phyloP scores from a whole-genome alignment of 164 flowering plant species.

The Aristolochia fimbriata region DNA sequence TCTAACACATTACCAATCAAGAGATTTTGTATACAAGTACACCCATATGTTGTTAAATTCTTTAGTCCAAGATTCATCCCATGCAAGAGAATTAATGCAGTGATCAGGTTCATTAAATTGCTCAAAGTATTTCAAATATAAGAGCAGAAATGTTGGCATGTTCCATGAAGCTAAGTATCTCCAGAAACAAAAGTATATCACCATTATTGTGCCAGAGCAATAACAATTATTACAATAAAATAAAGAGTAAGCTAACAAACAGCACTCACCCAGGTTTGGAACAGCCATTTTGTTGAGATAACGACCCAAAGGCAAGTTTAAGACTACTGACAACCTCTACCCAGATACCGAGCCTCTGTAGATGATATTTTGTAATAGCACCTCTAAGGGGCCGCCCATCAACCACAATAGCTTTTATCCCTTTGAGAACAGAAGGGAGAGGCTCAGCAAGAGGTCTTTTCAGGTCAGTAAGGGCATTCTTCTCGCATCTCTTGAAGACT shows the following conservation, averaged over 20 bases:
- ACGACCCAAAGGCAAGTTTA: slow-evolving; percentile 23
- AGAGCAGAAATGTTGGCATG: too few species aligned
- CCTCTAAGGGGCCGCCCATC: slow-evolving; percentile 80
- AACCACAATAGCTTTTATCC: slow-evolving; percentile 66
- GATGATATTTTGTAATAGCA: slow-evolving; percentile 76
- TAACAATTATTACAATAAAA: too few species aligned
- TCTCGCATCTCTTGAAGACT: slow-evolving; percentile 39
- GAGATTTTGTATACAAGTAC: too few species aligned
- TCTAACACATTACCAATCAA: too few species aligned
- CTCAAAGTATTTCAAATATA: too few species aligned
- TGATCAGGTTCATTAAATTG: too few species aligned
- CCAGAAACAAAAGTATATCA: too few species aligned
- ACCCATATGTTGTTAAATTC: too few species aligned
- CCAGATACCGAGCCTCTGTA: slow-evolving; percentile 68
- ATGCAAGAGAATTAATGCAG: too few species aligned
- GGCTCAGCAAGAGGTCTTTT: slow-evolving; percentile 36
- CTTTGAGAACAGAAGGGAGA: slow-evolving; percentile 46
- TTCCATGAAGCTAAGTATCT: too few species aligned
- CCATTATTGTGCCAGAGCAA: too few species aligned
- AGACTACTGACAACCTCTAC: slow-evolving; percentile 44
- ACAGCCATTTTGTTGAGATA: slow-evolving; percentile 33
- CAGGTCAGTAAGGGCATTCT: slow-evolving; percentile 19
- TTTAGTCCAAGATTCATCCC: too few species aligned
- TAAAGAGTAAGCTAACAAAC: neutral
- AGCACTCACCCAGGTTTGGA: slow-evolving; percentile 36